Base-by-base conservation (phyloP, 208 protist species). In the Polymyxa betae region DNA sequence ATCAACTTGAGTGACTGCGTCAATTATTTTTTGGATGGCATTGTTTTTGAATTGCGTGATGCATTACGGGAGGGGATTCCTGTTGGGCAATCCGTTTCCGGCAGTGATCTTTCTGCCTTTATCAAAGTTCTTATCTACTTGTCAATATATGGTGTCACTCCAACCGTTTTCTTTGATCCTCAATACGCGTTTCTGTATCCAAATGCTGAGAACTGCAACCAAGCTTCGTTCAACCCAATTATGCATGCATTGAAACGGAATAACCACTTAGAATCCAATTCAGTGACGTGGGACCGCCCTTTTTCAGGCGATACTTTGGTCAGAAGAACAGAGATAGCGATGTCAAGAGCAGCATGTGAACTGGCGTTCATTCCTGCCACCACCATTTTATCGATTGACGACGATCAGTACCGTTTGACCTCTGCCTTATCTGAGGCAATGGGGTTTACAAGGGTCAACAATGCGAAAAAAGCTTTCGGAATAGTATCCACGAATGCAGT, bases 401-500 rank as follows among this genome's bases (percentile, higher is more conserved):
- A 66, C 29, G 54, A 66, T 29, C 54, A 66, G 29, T 66, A 66
- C 54, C 54, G 54, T 16, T 29, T 66, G 20, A 66, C 54, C 29
- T 66, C 54, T 66, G 54, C 54, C 20, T 66, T 66, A 29, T 66
- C 54, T 29, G 54, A 66, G 29, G 54, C 16, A 66, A 16, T 66
- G 20, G 54, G 54, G 54, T 66, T 66, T 66, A 66, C 54, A 16
- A 16, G 54, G 54, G 54, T 66, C 29, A 66, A 66, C 54, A 66
- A 66, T 29, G 54, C 16, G 54, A 66, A 66, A 29, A 66, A 66
- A 29, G 54, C 54, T 16, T 66, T 66, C 54, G 54, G 54, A 16
- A 66, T 66, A 32, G 54, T 66, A 29, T 66, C 54, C 54, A 66
- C 54, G 54, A 66, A 66, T 29, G 54, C 54, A 32, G 54, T 66